Percentiles rank a stretch among this genome's conserved stretches.
These are phyloP conservation scores for Rhododendron williamsianum DNA, from an alignment of 148 eudicot species.

Conservation along the genomic window DNA sequence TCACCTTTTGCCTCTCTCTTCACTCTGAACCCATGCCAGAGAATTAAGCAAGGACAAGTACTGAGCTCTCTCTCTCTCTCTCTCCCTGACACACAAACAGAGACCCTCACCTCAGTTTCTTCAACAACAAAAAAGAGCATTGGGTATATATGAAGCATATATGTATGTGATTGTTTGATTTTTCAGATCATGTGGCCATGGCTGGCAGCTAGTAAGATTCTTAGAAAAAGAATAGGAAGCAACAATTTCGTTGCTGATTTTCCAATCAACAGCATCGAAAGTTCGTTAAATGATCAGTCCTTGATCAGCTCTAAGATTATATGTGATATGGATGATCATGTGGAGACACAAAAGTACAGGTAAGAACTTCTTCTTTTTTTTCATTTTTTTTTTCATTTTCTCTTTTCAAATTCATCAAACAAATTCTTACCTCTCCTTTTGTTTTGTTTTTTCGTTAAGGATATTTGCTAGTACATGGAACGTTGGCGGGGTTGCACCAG, in stretches of 20 bases:
- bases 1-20: not conserved
- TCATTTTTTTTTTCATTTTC: not conserved
- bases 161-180: not conserved
- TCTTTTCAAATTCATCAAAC: not conserved
- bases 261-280: conserved; percentile 9
- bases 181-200: conserved; percentile 32
- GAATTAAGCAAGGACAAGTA: conserved; percentile 14
- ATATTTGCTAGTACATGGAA: conserved; percentile 43
- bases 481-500: conserved; percentile 38
- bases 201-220: conserved; percentile 29
- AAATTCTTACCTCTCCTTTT: not conserved
- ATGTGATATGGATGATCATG: not conserved
- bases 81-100: not conserved
- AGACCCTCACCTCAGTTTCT: not conserved
- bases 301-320: conserved; percentile 1
- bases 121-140: no score
- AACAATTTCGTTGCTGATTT: conserved; percentile 29
- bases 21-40: conserved; percentile 9
- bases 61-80: not conserved
- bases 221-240: conserved; percentile 27
- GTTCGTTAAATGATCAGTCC: not conserved
- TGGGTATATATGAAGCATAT: no score
- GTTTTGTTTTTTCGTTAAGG: conserved; percentile 14
- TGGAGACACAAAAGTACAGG: conserved; percentile 21
- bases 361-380: not conserved